Evolutionary conservation across 2,329 filamentous ascomycete genomes (phyloP).

Genomic region (Calonectria pauciramosa): DNA sequence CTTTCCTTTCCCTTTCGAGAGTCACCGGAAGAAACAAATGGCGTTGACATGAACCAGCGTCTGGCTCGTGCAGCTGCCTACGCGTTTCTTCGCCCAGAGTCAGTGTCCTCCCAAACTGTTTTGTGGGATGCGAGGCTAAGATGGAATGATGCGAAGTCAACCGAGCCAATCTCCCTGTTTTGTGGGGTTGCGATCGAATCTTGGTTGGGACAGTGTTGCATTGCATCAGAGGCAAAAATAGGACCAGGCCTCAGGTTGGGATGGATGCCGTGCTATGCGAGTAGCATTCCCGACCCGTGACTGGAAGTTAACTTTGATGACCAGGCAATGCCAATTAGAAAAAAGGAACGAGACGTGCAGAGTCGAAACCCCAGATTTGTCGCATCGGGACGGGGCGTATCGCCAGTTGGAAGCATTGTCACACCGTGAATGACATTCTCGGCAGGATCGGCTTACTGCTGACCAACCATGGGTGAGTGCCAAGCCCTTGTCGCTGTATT

Average conservation of each 20-base stretch:
- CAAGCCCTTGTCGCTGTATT: slow-evolving; percentile 21
- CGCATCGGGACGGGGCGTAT: slow-evolving; percentile 10
- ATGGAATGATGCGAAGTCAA: slow-evolving; percentile 9
- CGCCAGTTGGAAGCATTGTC: background rate
- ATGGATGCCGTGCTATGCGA: slow-evolving; percentile 10
- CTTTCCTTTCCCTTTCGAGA: background rate
- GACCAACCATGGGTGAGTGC: slow-evolving; percentile 19
- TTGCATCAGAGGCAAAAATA: slow-evolving; percentile 6
- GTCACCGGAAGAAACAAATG: background rate
- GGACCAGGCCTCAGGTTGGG: background rate
- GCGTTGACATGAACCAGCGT: background rate
- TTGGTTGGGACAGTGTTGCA: slow-evolving; percentile 11
- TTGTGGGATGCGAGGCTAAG: background rate
- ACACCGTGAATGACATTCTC: slow-evolving; percentile 19
- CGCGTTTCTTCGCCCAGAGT: background rate
- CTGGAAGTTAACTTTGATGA: slow-evolving; percentile 1
- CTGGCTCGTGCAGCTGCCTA: background rate
- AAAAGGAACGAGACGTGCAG: background rate
- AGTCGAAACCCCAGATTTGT: slow-evolving; percentile 19
- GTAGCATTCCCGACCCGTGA: background rate
- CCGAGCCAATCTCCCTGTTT: background rate
- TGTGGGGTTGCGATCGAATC: slow-evolving; percentile 9
- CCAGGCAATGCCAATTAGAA: background rate
- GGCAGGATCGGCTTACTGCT: slow-evolving; percentile 11
- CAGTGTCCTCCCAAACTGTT: background rate